These are phyloP conservation scores for Nakazawaea wyomingensis DNA, from an alignment of 805 yeast genomes.

Conservation along the genomic window DNA sequence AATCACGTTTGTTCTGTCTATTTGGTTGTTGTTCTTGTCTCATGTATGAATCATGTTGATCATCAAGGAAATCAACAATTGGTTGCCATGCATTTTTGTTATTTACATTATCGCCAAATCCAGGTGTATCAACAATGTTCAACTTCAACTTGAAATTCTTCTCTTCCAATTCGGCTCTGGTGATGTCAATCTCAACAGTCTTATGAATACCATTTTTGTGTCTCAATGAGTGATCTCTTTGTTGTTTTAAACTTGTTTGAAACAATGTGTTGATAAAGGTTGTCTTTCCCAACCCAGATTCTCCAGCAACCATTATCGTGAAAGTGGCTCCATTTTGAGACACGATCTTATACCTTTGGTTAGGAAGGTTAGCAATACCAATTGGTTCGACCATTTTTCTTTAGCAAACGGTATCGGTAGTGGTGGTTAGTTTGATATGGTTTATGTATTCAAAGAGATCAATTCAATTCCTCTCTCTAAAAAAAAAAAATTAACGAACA, in stretches of 20 bases:
- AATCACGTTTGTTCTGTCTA: slow-evolving; percentile 61
- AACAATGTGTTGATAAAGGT: slow-evolving; percentile 84
- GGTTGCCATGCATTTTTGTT: slow-evolving; percentile 85
- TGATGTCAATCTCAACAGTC: slow-evolving; percentile 75
- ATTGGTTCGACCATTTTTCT: slow-evolving; percentile 41
- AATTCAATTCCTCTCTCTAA: too few species aligned
- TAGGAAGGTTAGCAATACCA: slow-evolving; percentile 70
- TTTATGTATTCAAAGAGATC: too few species aligned
- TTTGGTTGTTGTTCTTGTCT: slow-evolving; percentile 91
- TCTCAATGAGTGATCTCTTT: slow-evolving; percentile 49
- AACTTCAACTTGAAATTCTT: slow-evolving; percentile 73
- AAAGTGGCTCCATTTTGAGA: slow-evolving; percentile 71
- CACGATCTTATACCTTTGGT: slow-evolving; percentile 74
- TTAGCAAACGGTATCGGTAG: too few species aligned
- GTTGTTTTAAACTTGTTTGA: slow-evolving; percentile 64
- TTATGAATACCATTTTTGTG: slow-evolving; percentile 56
- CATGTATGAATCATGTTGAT: slow-evolving; percentile 84
- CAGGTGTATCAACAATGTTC: slow-evolving; percentile 88
- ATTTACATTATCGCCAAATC: slow-evolving; percentile 87
- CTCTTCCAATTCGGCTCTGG: slow-evolving; percentile 78
- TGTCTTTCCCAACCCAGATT: slow-evolving; percentile 88
- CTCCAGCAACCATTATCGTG: slow-evolving; percentile 85
- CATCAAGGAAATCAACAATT: slow-evolving; percentile 81
- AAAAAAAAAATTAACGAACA: too few species aligned
- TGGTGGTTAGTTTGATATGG: too few species aligned